Evolutionary conservation across 2,329 filamentous ascomycete species (phyloP), one percentile per base, ranked within the genome.

Genomic region (Hymenoscyphus fructigenus): DNA sequence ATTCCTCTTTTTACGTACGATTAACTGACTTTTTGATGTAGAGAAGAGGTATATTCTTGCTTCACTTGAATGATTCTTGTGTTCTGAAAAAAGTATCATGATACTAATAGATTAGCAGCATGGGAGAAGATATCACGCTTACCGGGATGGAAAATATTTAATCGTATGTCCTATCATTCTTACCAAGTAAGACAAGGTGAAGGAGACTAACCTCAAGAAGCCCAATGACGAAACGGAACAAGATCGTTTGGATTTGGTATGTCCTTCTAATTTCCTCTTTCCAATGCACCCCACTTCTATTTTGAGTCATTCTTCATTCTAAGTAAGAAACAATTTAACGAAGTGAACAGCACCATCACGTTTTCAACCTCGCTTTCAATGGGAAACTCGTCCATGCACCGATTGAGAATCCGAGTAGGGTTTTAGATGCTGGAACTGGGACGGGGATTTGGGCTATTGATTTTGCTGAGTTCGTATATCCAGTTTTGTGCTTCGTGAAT

Each of bases 331-430:
- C 20, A 20, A 14, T 4, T 10, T 36, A 36, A 36, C 9, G 2
- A 36, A 15, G 14, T 36, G 14, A 36, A 28, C n/a, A 66, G 64
- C 65, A 68, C 23, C 66, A 73, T 60, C 71, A 73, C 38, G 62
- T 73, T 47, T 72, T 72, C 58, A 69, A 64, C 36, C 66, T 73
- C 4, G 61, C 65, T 28, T 63, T 68, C 3, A 66, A 61, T 15
- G 65, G 67, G 17, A 74, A 73, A 5, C 69, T 74, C 4, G 73
- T 72, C 26, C 66, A 69, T 2, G 69, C 70, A 7, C 70, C 70
- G 1, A 67, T 72, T 15, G 44, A 67, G 4, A 69, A 68, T 34
- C 68, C 69, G n/a, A 73, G 50, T 9, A 36, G 77, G 7, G 75
- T 70, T 14, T 55, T 70, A 17, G 69, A 71, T 38, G 62, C 55